A percentile compares a stretch with the other conserved stretches of the same genome.
phyloP scores from a whole-genome alignment of 495 filamentous ascomycete genomes.

The Penicillium longicatenatum region DNA sequence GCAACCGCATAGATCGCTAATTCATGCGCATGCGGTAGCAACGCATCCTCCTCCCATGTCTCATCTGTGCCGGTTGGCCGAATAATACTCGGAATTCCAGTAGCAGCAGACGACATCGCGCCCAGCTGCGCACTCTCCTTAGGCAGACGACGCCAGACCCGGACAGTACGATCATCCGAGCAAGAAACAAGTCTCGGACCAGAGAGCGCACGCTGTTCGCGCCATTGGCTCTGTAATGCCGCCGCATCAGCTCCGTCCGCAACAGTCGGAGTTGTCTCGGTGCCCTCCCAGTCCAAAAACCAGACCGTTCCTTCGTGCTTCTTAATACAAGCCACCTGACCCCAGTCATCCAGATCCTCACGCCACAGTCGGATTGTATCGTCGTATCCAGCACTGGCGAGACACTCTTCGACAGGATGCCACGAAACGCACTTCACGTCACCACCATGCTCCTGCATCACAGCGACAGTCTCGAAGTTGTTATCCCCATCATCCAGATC shows the following conservation, averaged over 20 bases:
- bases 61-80: constrained; percentile 69
- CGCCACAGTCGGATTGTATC: constrained; percentile 86
- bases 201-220: constrained; percentile 42
- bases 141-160: constrained; percentile 72
- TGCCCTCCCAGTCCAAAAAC: constrained; percentile 77
- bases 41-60: constrained; percentile 72
- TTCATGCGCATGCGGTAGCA: constrained; percentile 74
- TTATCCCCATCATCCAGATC: constrained; percentile 81
- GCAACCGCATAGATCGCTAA: constrained; percentile 75
- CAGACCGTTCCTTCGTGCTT: constrained; percentile 84
- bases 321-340: constrained; percentile 76
- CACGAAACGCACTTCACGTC: constrained; percentile 94
- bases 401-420: constrained; percentile 78
- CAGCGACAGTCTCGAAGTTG: constrained; percentile 94
- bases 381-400: constrained; percentile 89
- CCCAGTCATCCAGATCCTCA: constrained; percentile 93
- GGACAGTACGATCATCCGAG: constrained; percentile 75
- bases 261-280: constrained; percentile 8
- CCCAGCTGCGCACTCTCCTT: constrained; percentile 43
- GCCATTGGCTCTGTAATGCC: constrained; percentile 36
- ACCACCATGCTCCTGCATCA: constrained; percentile 88
- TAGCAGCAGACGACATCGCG: constrained; percentile 29
- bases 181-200: constrained; percentile 72
- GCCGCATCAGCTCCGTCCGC: not conserved
- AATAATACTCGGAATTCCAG: constrained; percentile 77